A percentile compares a stretch with the other conserved stretches of the same genome.
Evolutionary conservation across 768 basidiomycete species (phyloP).

Genomic region (Xerocomus spinulosus): DNA sequence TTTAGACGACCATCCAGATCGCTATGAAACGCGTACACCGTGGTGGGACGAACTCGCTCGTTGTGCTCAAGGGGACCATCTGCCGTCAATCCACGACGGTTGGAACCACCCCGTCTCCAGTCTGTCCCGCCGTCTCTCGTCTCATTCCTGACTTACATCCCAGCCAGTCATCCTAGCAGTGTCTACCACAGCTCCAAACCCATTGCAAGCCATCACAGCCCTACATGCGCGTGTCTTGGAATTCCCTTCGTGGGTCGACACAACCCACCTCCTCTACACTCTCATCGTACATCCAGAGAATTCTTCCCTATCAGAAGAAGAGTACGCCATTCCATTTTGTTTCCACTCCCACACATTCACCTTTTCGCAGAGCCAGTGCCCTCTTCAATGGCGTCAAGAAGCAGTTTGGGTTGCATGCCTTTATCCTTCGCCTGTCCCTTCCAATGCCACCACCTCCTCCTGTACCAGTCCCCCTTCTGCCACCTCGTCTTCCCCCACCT

Average conservation of each 20-base stretch:
- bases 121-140: conserved; percentile 36
- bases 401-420: conserved; percentile 75
- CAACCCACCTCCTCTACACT: conserved; percentile 64
- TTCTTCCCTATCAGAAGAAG: conserved; percentile 70
- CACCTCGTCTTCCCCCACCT: conserved; percentile 63
- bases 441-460: conserved; percentile 62
- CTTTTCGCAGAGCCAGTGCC: conserved; percentile 55
- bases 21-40: conserved; percentile 48
- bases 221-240: conserved; percentile 64
- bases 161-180: conserved; percentile 71
- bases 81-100: conserved; percentile 66
- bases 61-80: conserved; percentile 72
- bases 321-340: conserved; percentile 47
- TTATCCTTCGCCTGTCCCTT: conserved; percentile 59
- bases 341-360: conserved; percentile 8
- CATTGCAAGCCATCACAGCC: conserved; percentile 71
- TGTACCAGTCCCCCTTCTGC: conserved; percentile 58
- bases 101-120: conserved; percentile 87
- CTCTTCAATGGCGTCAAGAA: conserved; percentile 86
- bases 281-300: conserved; percentile 71
- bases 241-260: conserved; percentile 79
- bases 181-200: conserved; percentile 78
- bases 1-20: conserved; percentile 44
- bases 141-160: conserved; percentile 9
- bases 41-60: conserved; percentile 87